phyloP scores from a whole-genome alignment of 73 alveolate genomes.

The Paramecium biaurelia region DNA sequence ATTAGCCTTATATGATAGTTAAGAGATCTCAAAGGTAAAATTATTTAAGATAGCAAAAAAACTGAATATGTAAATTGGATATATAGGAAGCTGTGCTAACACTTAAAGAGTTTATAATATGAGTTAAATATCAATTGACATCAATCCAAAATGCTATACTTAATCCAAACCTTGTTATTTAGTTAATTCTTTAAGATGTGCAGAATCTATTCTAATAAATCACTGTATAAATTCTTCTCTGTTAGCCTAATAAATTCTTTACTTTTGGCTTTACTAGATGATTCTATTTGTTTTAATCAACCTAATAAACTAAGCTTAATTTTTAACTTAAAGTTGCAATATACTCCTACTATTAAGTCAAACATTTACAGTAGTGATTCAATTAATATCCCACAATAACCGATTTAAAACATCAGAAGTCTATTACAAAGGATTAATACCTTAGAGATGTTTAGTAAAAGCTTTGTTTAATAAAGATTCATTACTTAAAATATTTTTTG shows the following conservation, averaged over 20 bases:
- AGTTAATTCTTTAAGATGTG: not conserved
- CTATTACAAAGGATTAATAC: not conserved
- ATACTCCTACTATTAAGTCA: not conserved
- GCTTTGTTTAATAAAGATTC: not conserved
- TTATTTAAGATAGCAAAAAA: not conserved
- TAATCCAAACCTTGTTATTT: not conserved
- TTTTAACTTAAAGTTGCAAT: not conserved
- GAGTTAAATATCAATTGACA: not conserved
- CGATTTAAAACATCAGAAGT: not conserved
- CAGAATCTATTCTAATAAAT: not conserved
- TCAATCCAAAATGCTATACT: not conserved
- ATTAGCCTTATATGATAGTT: not conserved
- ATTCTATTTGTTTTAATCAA: not conserved
- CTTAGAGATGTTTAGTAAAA: not conserved
- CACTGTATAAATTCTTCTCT: not conserved
- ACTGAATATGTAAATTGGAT: not conserved
- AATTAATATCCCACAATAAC: not conserved
- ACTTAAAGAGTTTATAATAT: constrained; percentile 1
- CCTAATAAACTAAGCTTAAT: not conserved
- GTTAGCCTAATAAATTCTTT: not conserved
- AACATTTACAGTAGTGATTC: not conserved
- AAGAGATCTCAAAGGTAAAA: not conserved
- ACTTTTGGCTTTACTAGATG: constrained; percentile 17
- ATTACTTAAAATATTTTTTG: not conserved
- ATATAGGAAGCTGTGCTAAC: not conserved